Base-by-base conservation (phyloP, 75 land plant genomes). In the Selaginella tamariscina region DNA sequence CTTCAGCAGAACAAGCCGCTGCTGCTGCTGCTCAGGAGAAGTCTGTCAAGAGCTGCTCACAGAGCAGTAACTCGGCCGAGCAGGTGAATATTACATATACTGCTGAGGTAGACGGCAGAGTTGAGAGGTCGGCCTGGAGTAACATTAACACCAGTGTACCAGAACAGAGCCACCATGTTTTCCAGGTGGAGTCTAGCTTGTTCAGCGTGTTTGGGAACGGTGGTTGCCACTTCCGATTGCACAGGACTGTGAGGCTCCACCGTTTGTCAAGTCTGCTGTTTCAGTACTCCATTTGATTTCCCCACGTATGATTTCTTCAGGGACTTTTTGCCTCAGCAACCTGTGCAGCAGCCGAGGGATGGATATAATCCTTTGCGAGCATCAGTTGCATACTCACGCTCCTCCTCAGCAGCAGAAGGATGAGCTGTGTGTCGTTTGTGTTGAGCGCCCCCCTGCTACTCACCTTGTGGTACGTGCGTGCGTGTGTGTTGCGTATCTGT, bases 161-260 rank as follows among this genome's bases (percentile, higher is more conserved):
- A n/a, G n/a, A n/a, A n/a, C n/a, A n/a, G 29, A 65, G n/a, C 30
- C 31, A 21, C 32, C 0, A 39, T 39, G 5, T 15, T 5, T 66
- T 72, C 23, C 73, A 72, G 29, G 24, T 72, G 56, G 73, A 66
- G 1, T 66, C 73, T 24, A 75, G 73, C 66, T 56, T 75, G 77
- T 75, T 75, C 64, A 72, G 68, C 56, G 55, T 75, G 20, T 75
- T 75, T 22, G 77, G 77, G 8, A 70, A 74, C 29, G 76, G 76
- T 18, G 76, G 76, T 33, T 74, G 32, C 76, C 76, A 49, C 62
- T 74, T 24, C 67, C 76, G 24, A 68, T 74, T 31, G 71, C 75
- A 2, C 72, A 68, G 32, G 64, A 66, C 27, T 56, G 32, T 31
- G 24, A 57, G 32, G 44, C 69, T 28, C 44, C 65, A 20, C 32